Evolutionary conservation across 306 rosid genomes (phyloP).

Genomic region (Chamaecrista fasciculata): DNA sequence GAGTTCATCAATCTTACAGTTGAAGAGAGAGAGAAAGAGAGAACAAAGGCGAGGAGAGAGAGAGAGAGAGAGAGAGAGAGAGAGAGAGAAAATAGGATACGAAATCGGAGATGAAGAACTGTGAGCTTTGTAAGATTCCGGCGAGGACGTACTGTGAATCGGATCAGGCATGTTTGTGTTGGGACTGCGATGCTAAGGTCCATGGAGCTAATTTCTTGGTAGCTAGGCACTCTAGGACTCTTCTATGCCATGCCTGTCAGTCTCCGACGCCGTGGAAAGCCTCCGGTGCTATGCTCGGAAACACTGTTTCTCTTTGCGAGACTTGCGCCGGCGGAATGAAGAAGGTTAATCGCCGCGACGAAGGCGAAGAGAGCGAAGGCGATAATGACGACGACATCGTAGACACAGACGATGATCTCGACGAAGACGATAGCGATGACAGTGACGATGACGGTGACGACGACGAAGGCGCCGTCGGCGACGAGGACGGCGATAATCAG

Average conservation of each 20-base stretch:
- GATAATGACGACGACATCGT: slow-evolving; percentile 49
- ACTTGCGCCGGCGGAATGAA: slow-evolving; percentile 44
- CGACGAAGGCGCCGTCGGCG: slow-evolving; percentile 8
- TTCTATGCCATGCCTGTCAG: slow-evolving; percentile 71
- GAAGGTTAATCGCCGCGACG: slow-evolving; percentile 14
- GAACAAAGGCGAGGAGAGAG: no score
- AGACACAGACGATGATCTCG: slow-evolving; percentile 36
- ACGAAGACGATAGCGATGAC: slow-evolving; percentile 25
- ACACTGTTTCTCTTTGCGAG: slow-evolving; percentile 57
- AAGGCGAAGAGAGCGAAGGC: slow-evolving; percentile 39
- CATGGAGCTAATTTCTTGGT: slow-evolving; percentile 79
- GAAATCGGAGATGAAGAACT: slow-evolving; percentile 47
- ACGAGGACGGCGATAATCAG: slow-evolving; percentile 62
- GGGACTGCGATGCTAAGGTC: slow-evolving; percentile 76
- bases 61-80: no score
- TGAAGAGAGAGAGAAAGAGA: slow-evolving; percentile 36
- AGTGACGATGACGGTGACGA: not conserved
- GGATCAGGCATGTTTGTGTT: slow-evolving; percentile 73
- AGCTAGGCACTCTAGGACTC: slow-evolving; percentile 60
- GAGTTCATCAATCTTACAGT: slow-evolving; percentile 6
- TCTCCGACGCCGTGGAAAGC: slow-evolving; percentile 75
- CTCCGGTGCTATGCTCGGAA: slow-evolving; percentile 61
- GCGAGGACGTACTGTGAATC: slow-evolving; percentile 70
- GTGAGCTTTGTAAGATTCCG: slow-evolving; percentile 62
- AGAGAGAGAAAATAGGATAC: slow-evolving; percentile 22